Evolutionary conservation across 768 basidiomycete genomes (phyloP), one percentile per base, ranked within the genome.

Genomic region (Trametes villosa): DNA sequence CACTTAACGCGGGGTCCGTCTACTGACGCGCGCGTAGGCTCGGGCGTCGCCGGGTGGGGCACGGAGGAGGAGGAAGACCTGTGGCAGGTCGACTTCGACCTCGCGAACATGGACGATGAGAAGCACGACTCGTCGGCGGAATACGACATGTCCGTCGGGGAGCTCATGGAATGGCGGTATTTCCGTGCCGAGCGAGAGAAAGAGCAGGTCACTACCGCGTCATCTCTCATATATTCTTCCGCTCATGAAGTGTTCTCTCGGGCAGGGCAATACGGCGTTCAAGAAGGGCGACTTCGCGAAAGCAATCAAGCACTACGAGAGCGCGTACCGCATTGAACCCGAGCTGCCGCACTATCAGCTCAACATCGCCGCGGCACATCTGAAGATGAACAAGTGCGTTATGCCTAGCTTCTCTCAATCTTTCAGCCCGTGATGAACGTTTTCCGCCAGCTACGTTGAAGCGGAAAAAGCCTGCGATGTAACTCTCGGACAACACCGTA

Each of bases 281-380:
- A 84, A 86, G 38, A 79, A 79, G 53, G 87, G 85, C 18, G 79
- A 86, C 41, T 91, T 77, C 61, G 72, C 76, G 17, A 65, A 66
- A 4, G 89, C 89, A 0, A 80, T 88, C 53, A 68, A 76, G 53
- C 78, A 81, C 56, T 91, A 91, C 70, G 78, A 83, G 67, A 71
- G 74, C 5, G 89, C 89, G 1, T 78, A 85, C 68, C 66, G 77
- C 7, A 86, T 87, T 42, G 89, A 91, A 66, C 83, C 88, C 2
- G 89, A 91, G 69, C 71, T 91, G 62, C 87, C 89, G 0, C 84
- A 88, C 66, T 91, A 91, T 65, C 86, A 89, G 67, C 81, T 91
- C 34, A 91, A 91, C 67, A 79, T 91, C 26, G 89, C 89, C 3
- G 88, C 88, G 1, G 89, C 89, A 0, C 79, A 90, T 70, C 71